Conservation (phyloP, 139 green algal species). For the Coelastrella sp. region DNA sequence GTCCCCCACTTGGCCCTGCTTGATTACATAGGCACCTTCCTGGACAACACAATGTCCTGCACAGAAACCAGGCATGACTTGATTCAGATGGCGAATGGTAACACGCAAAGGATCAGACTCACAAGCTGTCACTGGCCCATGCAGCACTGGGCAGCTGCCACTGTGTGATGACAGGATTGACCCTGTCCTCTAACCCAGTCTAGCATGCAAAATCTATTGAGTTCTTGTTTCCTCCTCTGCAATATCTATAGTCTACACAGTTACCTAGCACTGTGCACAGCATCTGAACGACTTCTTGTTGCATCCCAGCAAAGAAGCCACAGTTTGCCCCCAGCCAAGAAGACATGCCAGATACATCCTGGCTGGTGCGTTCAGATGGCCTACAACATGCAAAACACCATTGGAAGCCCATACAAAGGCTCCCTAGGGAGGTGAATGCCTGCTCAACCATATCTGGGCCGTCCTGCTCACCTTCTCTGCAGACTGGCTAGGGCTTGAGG, state of each 20-base stretch:
- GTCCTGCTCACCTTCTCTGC: conserved; percentile 10
- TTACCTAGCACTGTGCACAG: conserved; percentile 3
- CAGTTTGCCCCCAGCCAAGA: not conserved
- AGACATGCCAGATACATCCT: not conserved
- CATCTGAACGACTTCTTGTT: not conserved
- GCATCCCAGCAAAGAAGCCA: not conserved
- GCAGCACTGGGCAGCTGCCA: no score
- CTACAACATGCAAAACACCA: not conserved
- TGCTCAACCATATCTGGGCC: not conserved
- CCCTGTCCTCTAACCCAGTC: no score
- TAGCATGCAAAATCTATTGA: no score
- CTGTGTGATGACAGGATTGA: no score
- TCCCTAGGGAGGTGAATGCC: not conserved
- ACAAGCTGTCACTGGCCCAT: no score
- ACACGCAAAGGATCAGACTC: no score
- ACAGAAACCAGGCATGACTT: no score
- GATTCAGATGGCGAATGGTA: no score
- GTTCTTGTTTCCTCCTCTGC: no score
- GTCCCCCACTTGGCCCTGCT: conserved; percentile 36
- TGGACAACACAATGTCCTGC: not conserved
- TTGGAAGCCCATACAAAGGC: not conserved
- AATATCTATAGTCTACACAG: not conserved
- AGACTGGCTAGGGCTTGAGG: not conserved
- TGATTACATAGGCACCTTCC: conserved; percentile 21
- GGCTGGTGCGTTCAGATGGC: not conserved